Percentiles rank a stretch among this genome's conserved stretches.
Evolutionary conservation across 345 rosid genomes (phyloP).

Genomic region (Erucastrum elatum): DNA sequence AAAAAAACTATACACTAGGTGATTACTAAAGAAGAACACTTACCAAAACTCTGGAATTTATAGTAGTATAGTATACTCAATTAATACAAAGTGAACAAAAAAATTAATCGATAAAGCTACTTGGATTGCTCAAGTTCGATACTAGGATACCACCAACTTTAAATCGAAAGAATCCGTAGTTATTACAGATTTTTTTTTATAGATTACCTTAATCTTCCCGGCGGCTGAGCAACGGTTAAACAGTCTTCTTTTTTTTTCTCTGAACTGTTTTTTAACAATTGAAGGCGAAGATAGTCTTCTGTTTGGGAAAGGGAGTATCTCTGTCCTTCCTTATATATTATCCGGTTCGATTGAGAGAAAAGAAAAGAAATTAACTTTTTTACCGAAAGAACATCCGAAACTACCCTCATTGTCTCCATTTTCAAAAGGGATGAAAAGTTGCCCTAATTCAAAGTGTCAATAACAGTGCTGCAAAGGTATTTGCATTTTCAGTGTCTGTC

Average conservation of each 20-base stretch:
- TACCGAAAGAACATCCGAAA: not conserved
- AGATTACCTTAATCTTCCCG: constrained; percentile 21
- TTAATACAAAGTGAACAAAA: not conserved
- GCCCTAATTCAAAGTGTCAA: not conserved
- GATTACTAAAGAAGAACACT: not conserved
- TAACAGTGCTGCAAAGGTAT: not conserved
- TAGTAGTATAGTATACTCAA: constrained; percentile 12
- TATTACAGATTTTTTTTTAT: not conserved
- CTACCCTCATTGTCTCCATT: not conserved
- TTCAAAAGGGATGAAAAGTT: not conserved
- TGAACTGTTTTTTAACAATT: constrained; percentile 7
- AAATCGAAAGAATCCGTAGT: not conserved
- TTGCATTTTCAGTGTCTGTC: not conserved
- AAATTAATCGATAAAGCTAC: constrained; percentile 11
- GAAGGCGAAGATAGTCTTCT: constrained; percentile 8
- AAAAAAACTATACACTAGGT: not conserved
- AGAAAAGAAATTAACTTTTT: not conserved
- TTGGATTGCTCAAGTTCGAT: not conserved
- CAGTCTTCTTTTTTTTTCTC: not conserved
- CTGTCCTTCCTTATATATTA: not conserved
- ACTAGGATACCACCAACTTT: not conserved
- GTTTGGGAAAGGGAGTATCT: constrained; percentile 22
- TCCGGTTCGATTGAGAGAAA: not conserved
- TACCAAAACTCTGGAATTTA: not conserved
- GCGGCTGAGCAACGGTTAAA: constrained; percentile 23